Base-by-base conservation (phyloP, 2,329 filamentous ascomycete species). In the Endoconidiophora laricicola region DNA sequence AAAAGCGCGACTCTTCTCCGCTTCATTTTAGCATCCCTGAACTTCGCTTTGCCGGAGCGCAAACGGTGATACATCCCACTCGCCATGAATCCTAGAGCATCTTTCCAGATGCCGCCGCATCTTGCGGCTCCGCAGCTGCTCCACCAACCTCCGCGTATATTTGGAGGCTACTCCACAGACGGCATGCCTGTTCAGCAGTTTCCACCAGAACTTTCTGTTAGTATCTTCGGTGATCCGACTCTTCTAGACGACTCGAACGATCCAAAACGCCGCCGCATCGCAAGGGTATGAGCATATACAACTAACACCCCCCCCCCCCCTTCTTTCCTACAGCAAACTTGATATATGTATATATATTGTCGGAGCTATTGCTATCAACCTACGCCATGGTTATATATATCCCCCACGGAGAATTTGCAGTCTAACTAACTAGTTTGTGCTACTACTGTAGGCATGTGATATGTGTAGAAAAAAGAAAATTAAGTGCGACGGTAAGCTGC, bases 381-480 rank as follows among this genome's bases (percentile, higher is more conserved):
- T 33, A 33, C 3, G 29, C 29, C 4, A 6, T 33, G 29, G 7
- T 33, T 12, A 9, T 12, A 18, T 33, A 33, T 33, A 18, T 33
- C 12, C 29, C 12, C 29, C 29, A 12, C 29, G 7, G 4, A 12
- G 29, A 12, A 12, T 33, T 33, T 33, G 3, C 29, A 33, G 29
- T 7, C 29, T 6, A 33, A 33, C 29, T 33, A 10, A 33, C 12
- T 7, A 6, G 29, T 38, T 6, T 43, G 24, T 42, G 23, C 43
- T n/a, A 24, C 40, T 7, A 18, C n/a, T 33, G 9, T 54, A 88
- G 84, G 87, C 87, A 47, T 94, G 87, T 68, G 88, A 94, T 59
- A 93, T 94, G 87, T 96, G 90, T 63, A 76, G 88, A 59, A 94
- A 94, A 69, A 88, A 86, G 67, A 94, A 90, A 73, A 91, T 96